Evolutionary conservation across 2,329 filamentous ascomycete species (phyloP).

Genomic region (Pezicula neosporulosa): DNA sequence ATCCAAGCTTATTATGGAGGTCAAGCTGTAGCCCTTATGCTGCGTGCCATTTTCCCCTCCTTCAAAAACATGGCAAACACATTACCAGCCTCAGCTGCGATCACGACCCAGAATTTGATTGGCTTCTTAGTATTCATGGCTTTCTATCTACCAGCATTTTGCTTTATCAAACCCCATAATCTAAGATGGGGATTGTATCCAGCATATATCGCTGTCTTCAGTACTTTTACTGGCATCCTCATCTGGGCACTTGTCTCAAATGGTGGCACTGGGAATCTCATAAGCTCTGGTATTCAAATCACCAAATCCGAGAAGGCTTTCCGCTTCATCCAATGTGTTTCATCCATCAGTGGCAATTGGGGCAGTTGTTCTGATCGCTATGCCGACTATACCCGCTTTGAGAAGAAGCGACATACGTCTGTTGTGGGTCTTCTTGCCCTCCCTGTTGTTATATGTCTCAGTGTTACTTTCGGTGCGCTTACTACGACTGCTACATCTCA

Average conservation of each 20-base stretch:
- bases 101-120: constrained; percentile 31
- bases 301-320: constrained; percentile 27
- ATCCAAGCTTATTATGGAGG: neutral
- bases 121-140: constrained; percentile 32
- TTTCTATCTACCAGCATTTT: neutral
- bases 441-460: constrained; percentile 31
- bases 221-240: constrained; percentile 27
- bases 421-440: constrained; percentile 36
- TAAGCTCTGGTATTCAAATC: constrained; percentile 7
- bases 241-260: constrained; percentile 33
- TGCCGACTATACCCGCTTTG: constrained; percentile 38
- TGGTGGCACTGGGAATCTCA: constrained; percentile 25
- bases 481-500: constrained; percentile 48
- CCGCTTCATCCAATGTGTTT: constrained; percentile 25
- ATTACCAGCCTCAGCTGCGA: constrained; percentile 24
- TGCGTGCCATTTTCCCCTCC: constrained; percentile 27
- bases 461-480: constrained; percentile 36
- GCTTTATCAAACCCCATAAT: neutral
- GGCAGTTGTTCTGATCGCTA: constrained; percentile 38
- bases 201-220: constrained; percentile 34
- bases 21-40: constrained; percentile 9
- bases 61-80: constrained; percentile 30
- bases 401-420: constrained; percentile 32
- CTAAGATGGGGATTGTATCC: constrained; percentile 19
- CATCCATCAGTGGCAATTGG: neutral